Base-by-base conservation (phyloP, 2,329 filamentous ascomycete species). In the Phialophora tarda region DNA sequence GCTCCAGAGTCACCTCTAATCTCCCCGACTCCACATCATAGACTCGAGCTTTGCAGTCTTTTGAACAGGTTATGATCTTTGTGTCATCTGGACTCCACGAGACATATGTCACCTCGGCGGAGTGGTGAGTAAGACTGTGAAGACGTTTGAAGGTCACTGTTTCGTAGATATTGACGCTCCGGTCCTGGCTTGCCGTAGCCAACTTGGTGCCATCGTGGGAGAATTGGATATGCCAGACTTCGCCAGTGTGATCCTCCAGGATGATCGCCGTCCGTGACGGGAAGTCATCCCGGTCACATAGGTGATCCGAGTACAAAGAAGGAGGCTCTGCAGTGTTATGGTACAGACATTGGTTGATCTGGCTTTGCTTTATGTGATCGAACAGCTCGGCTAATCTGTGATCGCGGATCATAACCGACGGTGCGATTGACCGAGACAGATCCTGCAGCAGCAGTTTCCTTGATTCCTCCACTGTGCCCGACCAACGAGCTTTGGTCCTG, bases 391-490 rank as follows among this genome's bases (percentile, higher is more conserved):
- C 92, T 53, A 99, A 83, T 6, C 95, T 89, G 77, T 95, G 91
- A 75, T 97, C 92, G 1, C 95, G 95, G 62, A 99, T 90, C 93
- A 99, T 98, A 53, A 97, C 91, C 3, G 93, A 95, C 0, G 95
- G 94, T 1, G 95, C 97, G 77, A 99, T 96, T 64, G 88, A 97
- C 82, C 85, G 92, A 26, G 93, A 97, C 38, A 98, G 81, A 66
- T 95, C 88, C 0, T 91, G 92, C 23, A 98, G 84, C 3, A 98
- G 80, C 17, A 84, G 81, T 69, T 88, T 87, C 69, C 94, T 88
- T 50, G 93, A 97, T 64, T 87, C 80, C 50, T 91, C 92, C 51
- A 85, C 79, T 1, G 92, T 89, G 14, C 92, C 93, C 76, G 96
- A 92, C 93, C 94, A 98, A 10, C 87, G 85, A 0, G 93, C 91